Evolutionary conservation across 2,329 filamentous ascomycete genomes (phyloP), one percentile per base, ranked within the genome.

Genomic region (Talaromyces sp.): DNA sequence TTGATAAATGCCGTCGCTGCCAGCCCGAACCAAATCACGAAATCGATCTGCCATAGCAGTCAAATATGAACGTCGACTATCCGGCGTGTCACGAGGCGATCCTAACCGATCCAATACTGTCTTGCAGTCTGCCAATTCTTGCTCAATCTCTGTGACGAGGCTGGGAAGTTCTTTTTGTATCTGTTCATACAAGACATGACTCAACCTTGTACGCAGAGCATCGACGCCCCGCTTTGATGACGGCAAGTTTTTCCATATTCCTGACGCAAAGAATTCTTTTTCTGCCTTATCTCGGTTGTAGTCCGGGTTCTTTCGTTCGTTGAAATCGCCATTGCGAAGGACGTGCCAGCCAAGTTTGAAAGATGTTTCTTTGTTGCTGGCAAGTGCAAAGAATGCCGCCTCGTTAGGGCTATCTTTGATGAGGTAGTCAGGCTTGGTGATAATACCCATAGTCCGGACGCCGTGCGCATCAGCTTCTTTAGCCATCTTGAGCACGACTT

Each of bases 341-440:
- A 73, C 67, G 60, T 77, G 73, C 74, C 75, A 78, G 5, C 71
- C 60, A 26, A 62, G 52, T 43, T 59, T 62, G 46, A 62, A 59
- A 32, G 63, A 62, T 10, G 66, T 68, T 12, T 67, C 61, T 43
- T 72, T 59, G 31, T 77, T 77, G 46, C 62, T 67, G 5, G 72
- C 73, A 11, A 77, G 58, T 3, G 64, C 62, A 59, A 61, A 57
- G 55, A 62, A 65, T 53, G 55, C 69, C 58, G 8, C 59, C 66
- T 61, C 67, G 35, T 65, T 64, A 11, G 65, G 64, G 11, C 70
- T 72, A 1, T 68, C 70, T 8, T 46, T 43, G 24, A 66, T 60
- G 5, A 76, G 56, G 1, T 56, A 66, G 63, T 80, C 78, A 10
- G 74, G 75, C 55, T 62, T 62, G 11, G 61, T 62, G 41, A 62